These are phyloP conservation scores for Ophiocordyceps camponoti-saundersi DNA, from an alignment of 2,329 filamentous ascomycete species.

Conservation along the genomic window DNA sequence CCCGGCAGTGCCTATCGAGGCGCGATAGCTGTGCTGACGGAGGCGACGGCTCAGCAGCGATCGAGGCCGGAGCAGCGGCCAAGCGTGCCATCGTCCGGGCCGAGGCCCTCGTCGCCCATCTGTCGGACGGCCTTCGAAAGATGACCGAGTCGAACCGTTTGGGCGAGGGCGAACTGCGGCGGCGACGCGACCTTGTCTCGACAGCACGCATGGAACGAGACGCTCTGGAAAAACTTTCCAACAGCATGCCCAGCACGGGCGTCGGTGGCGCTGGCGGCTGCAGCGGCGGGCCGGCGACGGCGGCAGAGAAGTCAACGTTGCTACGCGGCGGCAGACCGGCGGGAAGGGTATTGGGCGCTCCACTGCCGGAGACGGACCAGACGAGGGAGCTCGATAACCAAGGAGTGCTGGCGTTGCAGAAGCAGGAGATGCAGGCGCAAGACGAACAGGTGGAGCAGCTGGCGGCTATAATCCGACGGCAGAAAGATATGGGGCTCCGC, in stretches of 20 bases:
- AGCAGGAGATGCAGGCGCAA: slow-evolving; percentile 57
- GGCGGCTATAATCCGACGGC: slow-evolving; percentile 49
- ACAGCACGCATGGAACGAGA: slow-evolving; percentile 59
- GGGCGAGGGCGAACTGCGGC: slow-evolving; percentile 58
- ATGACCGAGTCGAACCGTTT: slow-evolving; percentile 38
- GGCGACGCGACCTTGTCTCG: slow-evolving; percentile 53
- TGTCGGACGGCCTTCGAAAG: slow-evolving; percentile 47
- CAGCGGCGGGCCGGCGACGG: slow-evolving; percentile 29
- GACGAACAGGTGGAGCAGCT: slow-evolving; percentile 56
- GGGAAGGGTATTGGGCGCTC: slow-evolving; percentile 55
- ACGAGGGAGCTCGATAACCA: slow-evolving; percentile 63
- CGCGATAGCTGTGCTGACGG: slow-evolving; percentile 36
- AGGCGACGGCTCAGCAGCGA: slow-evolving; percentile 23
- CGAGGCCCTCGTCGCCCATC: slow-evolving; percentile 41
- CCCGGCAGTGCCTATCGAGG: slow-evolving; percentile 51
- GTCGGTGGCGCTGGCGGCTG: slow-evolving; percentile 20
- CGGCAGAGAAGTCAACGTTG: slow-evolving; percentile 32
- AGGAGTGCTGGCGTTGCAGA: slow-evolving; percentile 57
- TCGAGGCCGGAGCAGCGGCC: slow-evolving; percentile 54
- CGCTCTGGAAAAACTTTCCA: slow-evolving; percentile 55
- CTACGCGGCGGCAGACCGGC: slow-evolving; percentile 23
- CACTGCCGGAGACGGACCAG: slow-evolving; percentile 56
- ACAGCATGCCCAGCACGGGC: slow-evolving; percentile 24
- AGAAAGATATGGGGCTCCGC: slow-evolving; percentile 61
- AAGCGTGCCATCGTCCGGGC: slow-evolving; percentile 58